phyloP scores from a whole-genome alignment of 164 flowering plant species.

The Santalum album region DNA sequence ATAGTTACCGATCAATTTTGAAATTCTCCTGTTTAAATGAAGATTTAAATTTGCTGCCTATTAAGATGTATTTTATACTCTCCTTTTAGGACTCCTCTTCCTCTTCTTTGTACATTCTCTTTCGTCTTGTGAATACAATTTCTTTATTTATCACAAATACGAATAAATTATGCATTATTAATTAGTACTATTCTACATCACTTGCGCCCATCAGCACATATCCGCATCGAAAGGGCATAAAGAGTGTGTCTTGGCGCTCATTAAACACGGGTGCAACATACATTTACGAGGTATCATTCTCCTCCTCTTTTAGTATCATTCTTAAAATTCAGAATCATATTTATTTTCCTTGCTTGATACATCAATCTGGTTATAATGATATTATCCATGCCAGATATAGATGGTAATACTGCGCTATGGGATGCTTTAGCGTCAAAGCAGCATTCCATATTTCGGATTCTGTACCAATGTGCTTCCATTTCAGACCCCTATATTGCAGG shows the following conservation, averaged over 20 bases:
- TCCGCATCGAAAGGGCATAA: conserved; percentile 84
- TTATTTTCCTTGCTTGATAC: not conserved
- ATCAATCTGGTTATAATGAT: not conserved
- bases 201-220: conserved; percentile 45
- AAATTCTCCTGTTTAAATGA: no score
- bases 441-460: conserved; percentile 52
- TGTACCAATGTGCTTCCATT: conserved; percentile 47
- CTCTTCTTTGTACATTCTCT: no score
- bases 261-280: conserved; percentile 57
- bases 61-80: no score
- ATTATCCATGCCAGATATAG: conserved; percentile 36
- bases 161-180: not conserved
- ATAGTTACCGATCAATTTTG: no score
- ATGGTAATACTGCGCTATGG: conserved; percentile 82
- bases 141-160: not conserved
- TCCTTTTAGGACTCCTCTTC: no score
- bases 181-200: not conserved
- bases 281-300: conserved; percentile 42
- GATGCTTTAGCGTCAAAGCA: conserved; percentile 60
- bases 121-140: no score
- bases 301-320: not conserved
- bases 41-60: no score
- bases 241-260: conserved; percentile 64
- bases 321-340: not conserved
- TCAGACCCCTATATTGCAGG: conserved; percentile 56